Evolutionary conservation across 1,284 basidiomycete genomes (phyloP).

Genomic region (Cutaneotrichosporon cyanovorans): DNA sequence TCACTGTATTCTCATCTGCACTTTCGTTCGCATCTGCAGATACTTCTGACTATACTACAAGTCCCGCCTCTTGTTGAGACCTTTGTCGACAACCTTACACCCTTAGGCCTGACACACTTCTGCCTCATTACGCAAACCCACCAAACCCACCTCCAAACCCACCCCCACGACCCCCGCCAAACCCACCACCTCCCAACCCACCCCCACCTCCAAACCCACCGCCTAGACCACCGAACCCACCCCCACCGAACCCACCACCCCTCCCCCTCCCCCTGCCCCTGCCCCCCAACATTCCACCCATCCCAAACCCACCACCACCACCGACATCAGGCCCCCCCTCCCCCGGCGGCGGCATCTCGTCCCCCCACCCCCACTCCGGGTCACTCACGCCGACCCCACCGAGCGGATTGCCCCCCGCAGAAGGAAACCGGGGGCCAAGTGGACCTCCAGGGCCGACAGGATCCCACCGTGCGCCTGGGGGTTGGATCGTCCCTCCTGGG

Average conservation of each 20-base stretch:
- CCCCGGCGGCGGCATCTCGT: constrained; percentile 44
- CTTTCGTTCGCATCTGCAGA: no score
- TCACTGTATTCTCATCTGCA: no score
- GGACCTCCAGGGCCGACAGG: constrained; percentile 47
- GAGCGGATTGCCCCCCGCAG: constrained; percentile 33
- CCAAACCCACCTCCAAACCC: no score
- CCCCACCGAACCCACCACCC: constrained; percentile 16
- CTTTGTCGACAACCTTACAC: no score
- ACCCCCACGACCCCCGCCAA: no score
- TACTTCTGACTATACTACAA: no score
- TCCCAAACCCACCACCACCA: constrained; percentile 12
- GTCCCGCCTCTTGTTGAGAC: no score
- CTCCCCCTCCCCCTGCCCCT: constrained; percentile 17
- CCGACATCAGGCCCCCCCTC: constrained; percentile 41
- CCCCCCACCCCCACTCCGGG: constrained; percentile 37
- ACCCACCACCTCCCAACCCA: constrained; percentile 17
- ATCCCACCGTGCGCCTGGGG: constrained; percentile 51
- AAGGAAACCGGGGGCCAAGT: constrained; percentile 13
- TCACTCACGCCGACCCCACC: constrained; percentile 35
- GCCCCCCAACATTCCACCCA: constrained; percentile 9
- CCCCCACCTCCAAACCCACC: constrained; percentile 17
- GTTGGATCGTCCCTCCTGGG: constrained; percentile 39
- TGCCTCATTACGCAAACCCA: no score
- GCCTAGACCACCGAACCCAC: constrained; percentile 9
- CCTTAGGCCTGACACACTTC: no score